A percentile compares a stretch with the other conserved stretches of the same genome.
These are phyloP conservation scores for Ottelia alismoides DNA, from an alignment of 106 monocot genomes.

Conservation along the genomic window DNA sequence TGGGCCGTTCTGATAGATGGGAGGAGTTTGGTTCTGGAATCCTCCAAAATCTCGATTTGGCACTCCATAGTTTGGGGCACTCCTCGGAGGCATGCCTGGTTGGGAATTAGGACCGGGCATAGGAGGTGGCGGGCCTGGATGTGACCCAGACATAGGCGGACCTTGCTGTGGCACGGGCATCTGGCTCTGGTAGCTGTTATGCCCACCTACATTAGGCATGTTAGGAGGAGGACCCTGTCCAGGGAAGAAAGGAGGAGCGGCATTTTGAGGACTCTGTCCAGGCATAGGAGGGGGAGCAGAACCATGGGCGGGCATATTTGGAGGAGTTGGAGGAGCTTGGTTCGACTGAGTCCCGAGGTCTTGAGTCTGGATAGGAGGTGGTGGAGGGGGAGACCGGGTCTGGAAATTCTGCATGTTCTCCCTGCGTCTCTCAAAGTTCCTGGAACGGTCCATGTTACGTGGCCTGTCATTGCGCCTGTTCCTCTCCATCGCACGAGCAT, in stretches of 20 bases:
- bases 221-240: not conserved
- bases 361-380: conserved; percentile 16
- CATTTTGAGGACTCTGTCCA: not conserved
- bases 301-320: not conserved
- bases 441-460: conserved; percentile 74
- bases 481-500: conserved; percentile 69
- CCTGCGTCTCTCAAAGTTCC: conserved; percentile 77
- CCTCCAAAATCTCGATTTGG: conserved; percentile 6
- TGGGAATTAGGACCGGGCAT: too few relatives aligned
- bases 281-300: conserved; percentile 1
- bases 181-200: not conserved
- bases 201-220: not conserved
- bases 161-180: not conserved
- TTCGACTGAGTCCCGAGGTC: conserved; percentile 1
- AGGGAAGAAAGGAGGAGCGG: too few relatives aligned
- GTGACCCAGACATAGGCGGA: too few relatives aligned
- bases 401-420: conserved; percentile 72
- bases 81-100: not conserved
- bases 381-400: conserved; percentile 14
- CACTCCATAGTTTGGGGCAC: not conserved
- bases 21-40: conserved; percentile 21
- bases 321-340: conserved; percentile 14
- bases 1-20: conserved; percentile 18
- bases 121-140: too few relatives aligned
- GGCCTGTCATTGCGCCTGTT: conserved; percentile 82